phyloP scores from a whole-genome alignment of 495 filamentous ascomycete genomes.

The Hypoxylon fuscum region DNA sequence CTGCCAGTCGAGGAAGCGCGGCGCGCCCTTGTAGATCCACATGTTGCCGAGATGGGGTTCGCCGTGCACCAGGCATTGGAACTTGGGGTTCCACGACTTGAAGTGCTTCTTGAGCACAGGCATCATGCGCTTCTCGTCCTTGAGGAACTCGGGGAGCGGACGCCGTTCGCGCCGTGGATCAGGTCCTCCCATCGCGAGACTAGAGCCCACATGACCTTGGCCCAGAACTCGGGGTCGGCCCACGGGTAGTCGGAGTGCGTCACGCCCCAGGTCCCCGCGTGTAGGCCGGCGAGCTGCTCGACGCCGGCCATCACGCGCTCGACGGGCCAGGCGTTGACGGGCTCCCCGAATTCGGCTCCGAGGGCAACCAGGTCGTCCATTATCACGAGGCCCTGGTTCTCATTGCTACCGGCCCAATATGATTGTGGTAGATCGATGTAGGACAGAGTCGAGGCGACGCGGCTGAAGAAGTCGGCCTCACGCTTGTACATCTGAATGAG shows the following conservation, averaged over 20 bases:
- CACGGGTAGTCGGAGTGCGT: conserved; percentile 34
- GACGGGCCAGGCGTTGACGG: conserved; percentile 28
- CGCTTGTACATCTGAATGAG: conserved; percentile 23
- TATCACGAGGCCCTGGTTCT: conserved; percentile 34
- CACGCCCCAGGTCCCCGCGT: conserved; percentile 39
- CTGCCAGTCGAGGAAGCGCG: conserved; percentile 43
- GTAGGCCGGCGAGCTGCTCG: conserved; percentile 40
- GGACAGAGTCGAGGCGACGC: conserved; percentile 27
- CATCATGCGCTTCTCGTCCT: conserved; percentile 30
- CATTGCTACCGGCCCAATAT: conserved; percentile 32
- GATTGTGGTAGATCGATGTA: conserved; percentile 33
- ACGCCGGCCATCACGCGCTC: conserved; percentile 34
- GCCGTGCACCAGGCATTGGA: conserved; percentile 37
- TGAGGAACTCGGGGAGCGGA: conserved; percentile 23
- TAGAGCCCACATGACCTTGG: conserved; percentile 29
- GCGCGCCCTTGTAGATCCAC: conserved; percentile 24
- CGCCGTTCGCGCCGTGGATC: conserved; percentile 25
- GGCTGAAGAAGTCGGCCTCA: conserved; percentile 40
- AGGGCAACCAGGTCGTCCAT: conserved; percentile 33
- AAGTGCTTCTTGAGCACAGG: conserved; percentile 39
- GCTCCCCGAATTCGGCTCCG: conserved; percentile 27
- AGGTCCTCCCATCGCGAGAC: conserved; percentile 27
- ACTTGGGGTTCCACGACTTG: conserved; percentile 30
- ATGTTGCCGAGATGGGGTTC: conserved; percentile 43
- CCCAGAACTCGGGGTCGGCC: conserved; percentile 30